These are phyloP conservation scores for Heracleum sosnowskyi DNA, from an alignment of 129 eudicot genomes.

Conservation along the genomic window DNA sequence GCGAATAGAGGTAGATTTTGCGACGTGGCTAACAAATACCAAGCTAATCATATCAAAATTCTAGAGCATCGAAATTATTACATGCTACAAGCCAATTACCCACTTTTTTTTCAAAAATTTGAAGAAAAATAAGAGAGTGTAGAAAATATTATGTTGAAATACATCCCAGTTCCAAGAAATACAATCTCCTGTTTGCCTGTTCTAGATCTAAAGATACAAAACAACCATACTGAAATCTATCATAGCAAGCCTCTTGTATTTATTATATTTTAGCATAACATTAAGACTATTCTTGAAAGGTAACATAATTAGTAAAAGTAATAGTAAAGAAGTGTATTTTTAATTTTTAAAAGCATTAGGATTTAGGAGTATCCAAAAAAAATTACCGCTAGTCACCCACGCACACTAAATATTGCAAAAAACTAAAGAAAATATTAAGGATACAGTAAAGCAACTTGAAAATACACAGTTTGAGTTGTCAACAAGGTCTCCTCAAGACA, in stretches of 20 bases:
- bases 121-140: background rate
- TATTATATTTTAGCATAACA: background rate
- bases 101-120: background rate
- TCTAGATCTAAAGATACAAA: background rate
- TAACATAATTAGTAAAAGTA: background rate
- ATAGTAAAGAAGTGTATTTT: background rate
- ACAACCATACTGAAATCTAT: background rate
- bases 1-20: background rate
- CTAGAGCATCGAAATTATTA: background rate
- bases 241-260: background rate
- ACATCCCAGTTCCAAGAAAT: background rate
- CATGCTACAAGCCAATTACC: background rate
- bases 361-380: background rate
- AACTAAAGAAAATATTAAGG: constrained; percentile 28
- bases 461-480: constrained; percentile 73
- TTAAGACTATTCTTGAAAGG: background rate
- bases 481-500: constrained; percentile 86
- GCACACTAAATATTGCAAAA: background rate
- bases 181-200: background rate
- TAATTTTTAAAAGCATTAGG: background rate
- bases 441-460: constrained; percentile 96
- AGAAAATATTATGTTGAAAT: background rate
- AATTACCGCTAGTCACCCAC: background rate
- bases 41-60: background rate
- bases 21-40: background rate